A percentile compares a stretch with the other conserved stretches of the same genome.
phyloP scores from a whole-genome alignment of 176 grass and related monocot species.

The Ampelocalamus luodianensis region DNA sequence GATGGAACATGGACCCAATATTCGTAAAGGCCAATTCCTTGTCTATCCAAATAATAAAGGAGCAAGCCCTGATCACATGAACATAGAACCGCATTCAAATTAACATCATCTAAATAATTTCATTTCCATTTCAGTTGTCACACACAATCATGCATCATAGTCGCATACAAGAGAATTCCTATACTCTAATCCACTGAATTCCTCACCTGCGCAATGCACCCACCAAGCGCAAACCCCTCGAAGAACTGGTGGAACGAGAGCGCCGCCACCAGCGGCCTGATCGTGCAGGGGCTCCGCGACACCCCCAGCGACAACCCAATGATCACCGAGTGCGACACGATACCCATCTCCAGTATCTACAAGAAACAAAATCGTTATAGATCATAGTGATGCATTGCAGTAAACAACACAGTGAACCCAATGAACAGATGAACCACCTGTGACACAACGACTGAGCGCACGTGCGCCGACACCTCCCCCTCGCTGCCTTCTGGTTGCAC shows the following conservation, averaged over 20 bases:
- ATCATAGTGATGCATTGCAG: not conserved
- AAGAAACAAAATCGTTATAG: not conserved
- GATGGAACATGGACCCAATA: not conserved
- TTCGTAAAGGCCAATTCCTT: not conserved
- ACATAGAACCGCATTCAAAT: not conserved
- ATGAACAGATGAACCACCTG: conserved; percentile 57
- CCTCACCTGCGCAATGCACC: conserved; percentile 84
- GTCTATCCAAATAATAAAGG: not conserved
- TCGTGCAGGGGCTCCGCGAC: conserved; percentile 72
- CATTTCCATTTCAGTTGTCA: not conserved
- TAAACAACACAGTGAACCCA: not conserved
- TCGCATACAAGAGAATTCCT: not conserved
- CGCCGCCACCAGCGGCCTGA: conserved; percentile 68
- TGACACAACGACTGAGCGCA: conserved; percentile 78
- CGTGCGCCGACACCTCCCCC: conserved; percentile 48
- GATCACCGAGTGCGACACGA: conserved; percentile 91
- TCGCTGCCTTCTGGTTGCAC: conserved; percentile 39
- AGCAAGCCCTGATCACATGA: not conserved
- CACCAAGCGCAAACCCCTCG: conserved; percentile 84
- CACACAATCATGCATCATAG: not conserved
- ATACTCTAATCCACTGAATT: not conserved
- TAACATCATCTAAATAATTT: not conserved
- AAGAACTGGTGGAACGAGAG: conserved; percentile 95
- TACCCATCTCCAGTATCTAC: conserved; percentile 94
- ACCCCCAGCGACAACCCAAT: conserved; percentile 88